Evolutionary conservation across 805 yeast genomes (phyloP).

Genomic region (Spathaspora hagerdaliae): DNA sequence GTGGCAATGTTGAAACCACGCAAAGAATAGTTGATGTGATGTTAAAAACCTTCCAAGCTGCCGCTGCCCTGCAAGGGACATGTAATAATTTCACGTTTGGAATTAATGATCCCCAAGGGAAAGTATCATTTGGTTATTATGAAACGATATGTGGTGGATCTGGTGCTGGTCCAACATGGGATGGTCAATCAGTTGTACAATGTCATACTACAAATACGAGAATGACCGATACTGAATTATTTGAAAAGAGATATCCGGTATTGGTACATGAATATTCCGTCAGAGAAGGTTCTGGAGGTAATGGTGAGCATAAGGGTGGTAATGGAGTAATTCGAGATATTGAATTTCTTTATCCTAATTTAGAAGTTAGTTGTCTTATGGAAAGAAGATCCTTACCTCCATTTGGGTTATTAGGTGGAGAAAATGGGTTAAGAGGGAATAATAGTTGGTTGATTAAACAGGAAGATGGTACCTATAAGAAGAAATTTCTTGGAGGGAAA

Average conservation of each 20-base stretch:
- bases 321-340: constrained; percentile 83
- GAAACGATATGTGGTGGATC: constrained; percentile 96
- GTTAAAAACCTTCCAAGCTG: constrained; percentile 78
- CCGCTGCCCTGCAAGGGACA: constrained; percentile 95
- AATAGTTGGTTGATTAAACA: constrained; percentile 29
- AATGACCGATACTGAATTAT: constrained; percentile 86
- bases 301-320: constrained; percentile 72
- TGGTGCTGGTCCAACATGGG: constrained; percentile 86
- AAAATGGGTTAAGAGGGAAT: constrained; percentile 65
- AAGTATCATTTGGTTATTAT: constrained; percentile 79
- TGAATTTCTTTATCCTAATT: constrained; percentile 51
- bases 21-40: constrained; percentile 91
- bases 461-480: constrained; percentile 13
- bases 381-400: constrained; percentile 87
- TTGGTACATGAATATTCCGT: constrained; percentile 67
- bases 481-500: constrained; percentile 29
- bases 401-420: constrained; percentile 83
- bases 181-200: constrained; percentile 87
- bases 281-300: constrained; percentile 75
- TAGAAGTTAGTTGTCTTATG: constrained; percentile 72
- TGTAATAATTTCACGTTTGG: constrained; percentile 95
- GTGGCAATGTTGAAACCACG: constrained; percentile 90
- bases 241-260: constrained; percentile 86
- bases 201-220: constrained; percentile 93
- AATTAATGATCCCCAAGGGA: constrained; percentile 52